Evolutionary conservation across 129 eudicot genomes (phyloP), one percentile per base, ranked within the genome.

Genomic region (Chrysanthemum makinoi): DNA sequence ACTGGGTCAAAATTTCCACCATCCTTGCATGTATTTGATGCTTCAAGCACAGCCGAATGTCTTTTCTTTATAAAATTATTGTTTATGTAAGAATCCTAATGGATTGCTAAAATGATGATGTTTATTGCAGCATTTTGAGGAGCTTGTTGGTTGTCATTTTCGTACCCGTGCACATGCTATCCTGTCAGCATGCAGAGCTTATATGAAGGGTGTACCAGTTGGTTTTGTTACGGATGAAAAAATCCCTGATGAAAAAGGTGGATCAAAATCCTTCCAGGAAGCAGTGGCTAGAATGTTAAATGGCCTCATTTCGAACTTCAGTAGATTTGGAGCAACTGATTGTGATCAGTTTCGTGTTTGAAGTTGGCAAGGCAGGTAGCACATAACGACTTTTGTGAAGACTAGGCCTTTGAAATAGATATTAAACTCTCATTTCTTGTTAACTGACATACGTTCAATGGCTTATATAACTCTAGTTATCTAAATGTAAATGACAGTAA

Each of bases 61-160:
- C 10, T 39, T 39, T 39, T 8, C 0, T 39, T 39, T 39, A 6
- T 39, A 10, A 39, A 39, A 39, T 39, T 39, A 39, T 39, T 39
- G 35, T 30, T 30, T 30, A 30, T 30, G 46, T 9, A 39, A 39
- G 44, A 39, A 39, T 39, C 46, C 46, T 39, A 7, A 39, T 39
- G 10, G 10, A 7, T 39, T 10, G 46, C 46, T 39, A 39, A 39
- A 35, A 61, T 22, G 5, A 24, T 24, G 26, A 20, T 60, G 8
- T 62, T 69, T 10, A 16, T 62, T 82, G 75, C 80, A 91, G 97
- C 75, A 91, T 67, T 91, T 82, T 62, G 97, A 88, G 85, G 96
- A 91, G 76, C 78, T 91, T 73, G 96, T 88, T 46, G 72, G 80
- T 0, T 94, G 96, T 4, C 87, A 91, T 84, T 91, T 88, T 39